Evolutionary conservation across 1,284 basidiomycete species (phyloP), one percentile per base, ranked within the genome.

Genomic region (Laetiporus sulphureus): DNA sequence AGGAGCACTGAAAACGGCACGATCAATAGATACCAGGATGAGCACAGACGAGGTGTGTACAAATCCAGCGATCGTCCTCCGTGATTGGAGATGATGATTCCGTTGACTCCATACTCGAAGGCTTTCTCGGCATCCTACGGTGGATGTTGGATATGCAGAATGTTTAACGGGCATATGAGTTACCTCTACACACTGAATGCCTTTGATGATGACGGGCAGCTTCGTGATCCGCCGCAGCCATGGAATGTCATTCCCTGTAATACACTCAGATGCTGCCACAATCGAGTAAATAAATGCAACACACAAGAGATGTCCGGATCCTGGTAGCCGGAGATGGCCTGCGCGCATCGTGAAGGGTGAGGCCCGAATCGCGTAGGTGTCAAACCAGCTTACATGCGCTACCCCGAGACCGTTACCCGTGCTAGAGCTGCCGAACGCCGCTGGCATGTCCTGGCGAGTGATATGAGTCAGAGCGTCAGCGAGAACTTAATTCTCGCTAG

Each of bases 11-110:
- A 11, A 45, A 76, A 51, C 58, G 79, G 92, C 91, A 46, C 91
- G 91, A 54, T 95, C 92, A 55, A 96, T 96, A 5, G 88, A 90
- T 15, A 92, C 63, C 21, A 96, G 72, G 42, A 97, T 86, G 4
- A n/a, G n/a, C n/a, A n/a, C n/a, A n/a, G n/a, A n/a, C n/a, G n/a
- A n/a, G n/a, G n/a, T n/a, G n/a, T n/a, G n/a, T n/a, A n/a, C n/a
- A n/a, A n/a, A n/a, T n/a, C n/a, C n/a, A n/a, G n/a, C n/a, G n/a
- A n/a, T n/a, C n/a, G n/a, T n/a, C n/a, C n/a, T n/a, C n/a, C n/a
- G n/a, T n/a, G n/a, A n/a, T n/a, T n/a, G n/a, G n/a, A n/a, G n/a
- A n/a, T n/a, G n/a, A n/a, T n/a, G n/a, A n/a, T n/a, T n/a, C 90
- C 93, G 47, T 90, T 83, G 20, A 86, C 78, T 4, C 91, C 90